Conservation (phyloP, 2,329 filamentous ascomycete genomes). For the Aspergillus pseudoglaucus region DNA sequence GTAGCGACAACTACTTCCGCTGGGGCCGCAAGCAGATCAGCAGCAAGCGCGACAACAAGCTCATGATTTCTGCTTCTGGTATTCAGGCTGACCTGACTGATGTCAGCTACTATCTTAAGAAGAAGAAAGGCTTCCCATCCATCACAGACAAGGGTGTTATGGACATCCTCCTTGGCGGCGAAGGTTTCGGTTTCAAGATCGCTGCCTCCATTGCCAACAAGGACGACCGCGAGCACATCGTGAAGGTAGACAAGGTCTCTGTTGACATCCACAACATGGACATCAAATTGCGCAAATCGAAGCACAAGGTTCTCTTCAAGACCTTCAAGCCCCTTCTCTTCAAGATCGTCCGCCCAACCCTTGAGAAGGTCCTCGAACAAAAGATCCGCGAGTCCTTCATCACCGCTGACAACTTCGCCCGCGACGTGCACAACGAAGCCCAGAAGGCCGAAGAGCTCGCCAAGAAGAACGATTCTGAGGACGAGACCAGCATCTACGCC, state of each 20-base stretch:
- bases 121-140: constrained; percentile 86
- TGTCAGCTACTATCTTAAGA: constrained; percentile 90
- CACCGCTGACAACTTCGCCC: constrained; percentile 66
- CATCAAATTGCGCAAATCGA: constrained; percentile 90
- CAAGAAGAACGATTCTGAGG: constrained; percentile 58
- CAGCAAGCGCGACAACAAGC: constrained; percentile 74
- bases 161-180: constrained; percentile 80
- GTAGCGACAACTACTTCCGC: constrained; percentile 88
- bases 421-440: constrained; percentile 74
- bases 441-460: constrained; percentile 63
- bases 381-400: constrained; percentile 77
- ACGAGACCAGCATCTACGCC: constrained; percentile 75
- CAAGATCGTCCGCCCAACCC: constrained; percentile 71
- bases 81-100: constrained; percentile 87
- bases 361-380: constrained; percentile 85
- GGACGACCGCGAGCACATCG: constrained; percentile 71
- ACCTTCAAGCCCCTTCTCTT: constrained; percentile 83
- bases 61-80: constrained; percentile 80
- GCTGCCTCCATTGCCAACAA: constrained; percentile 75
- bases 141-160: constrained; percentile 81
- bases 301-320: constrained; percentile 83
- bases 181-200: constrained; percentile 86
- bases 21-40: constrained; percentile 85
- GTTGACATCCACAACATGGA: constrained; percentile 75
- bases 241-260: constrained; percentile 86